phyloP scores from a whole-genome alignment of 495 filamentous ascomycete species.

The Bombardia bombarda region DNA sequence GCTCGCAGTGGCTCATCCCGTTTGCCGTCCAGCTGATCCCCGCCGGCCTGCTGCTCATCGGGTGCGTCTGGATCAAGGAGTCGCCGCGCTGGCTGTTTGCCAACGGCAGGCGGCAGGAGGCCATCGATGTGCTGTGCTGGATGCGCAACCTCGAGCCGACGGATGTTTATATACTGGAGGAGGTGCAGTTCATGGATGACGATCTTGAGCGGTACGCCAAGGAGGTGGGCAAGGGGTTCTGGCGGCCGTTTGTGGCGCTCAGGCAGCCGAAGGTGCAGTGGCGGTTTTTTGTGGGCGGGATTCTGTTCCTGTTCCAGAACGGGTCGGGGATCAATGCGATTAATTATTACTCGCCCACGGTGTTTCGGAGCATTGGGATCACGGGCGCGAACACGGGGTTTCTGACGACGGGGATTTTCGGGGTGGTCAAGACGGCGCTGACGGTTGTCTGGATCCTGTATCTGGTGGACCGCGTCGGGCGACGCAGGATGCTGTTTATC shows the following conservation, averaged over 20 bases:
- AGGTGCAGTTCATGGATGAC: slow-evolving; percentile 52
- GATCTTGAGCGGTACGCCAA: slow-evolving; percentile 48
- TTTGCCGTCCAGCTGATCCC: slow-evolving; percentile 53
- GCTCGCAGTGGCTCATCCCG: slow-evolving; percentile 48
- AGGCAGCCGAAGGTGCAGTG: slow-evolving; percentile 42
- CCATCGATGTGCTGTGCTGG: slow-evolving; percentile 53
- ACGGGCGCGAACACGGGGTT: slow-evolving; percentile 39
- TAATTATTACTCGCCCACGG: slow-evolving; percentile 57
- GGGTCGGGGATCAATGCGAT: slow-evolving; percentile 59
- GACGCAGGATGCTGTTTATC: slow-evolving; percentile 46
- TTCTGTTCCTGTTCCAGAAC: slow-evolving; percentile 62
- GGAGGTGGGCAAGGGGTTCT: slow-evolving; percentile 55
- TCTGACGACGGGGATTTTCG: slow-evolving; percentile 44
- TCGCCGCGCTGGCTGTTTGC: slow-evolving; percentile 57
- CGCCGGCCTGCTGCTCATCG: slow-evolving; percentile 39
- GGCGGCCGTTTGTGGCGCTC: slow-evolving; percentile 57
- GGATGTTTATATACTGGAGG: slow-evolving; percentile 60
- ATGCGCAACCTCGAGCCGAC: slow-evolving; percentile 50
- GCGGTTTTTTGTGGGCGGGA: slow-evolving; percentile 58
- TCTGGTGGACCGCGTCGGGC: slow-evolving; percentile 45
- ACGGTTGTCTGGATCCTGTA: slow-evolving; percentile 53
- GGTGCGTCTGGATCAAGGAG: slow-evolving; percentile 47
- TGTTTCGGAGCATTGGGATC: slow-evolving; percentile 54
- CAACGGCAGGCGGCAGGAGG: slow-evolving; percentile 46
- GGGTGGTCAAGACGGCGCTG: slow-evolving; percentile 48